Conservation (phyloP, 352 stramenopile genomes). For the Phytophthora pini region DNA sequence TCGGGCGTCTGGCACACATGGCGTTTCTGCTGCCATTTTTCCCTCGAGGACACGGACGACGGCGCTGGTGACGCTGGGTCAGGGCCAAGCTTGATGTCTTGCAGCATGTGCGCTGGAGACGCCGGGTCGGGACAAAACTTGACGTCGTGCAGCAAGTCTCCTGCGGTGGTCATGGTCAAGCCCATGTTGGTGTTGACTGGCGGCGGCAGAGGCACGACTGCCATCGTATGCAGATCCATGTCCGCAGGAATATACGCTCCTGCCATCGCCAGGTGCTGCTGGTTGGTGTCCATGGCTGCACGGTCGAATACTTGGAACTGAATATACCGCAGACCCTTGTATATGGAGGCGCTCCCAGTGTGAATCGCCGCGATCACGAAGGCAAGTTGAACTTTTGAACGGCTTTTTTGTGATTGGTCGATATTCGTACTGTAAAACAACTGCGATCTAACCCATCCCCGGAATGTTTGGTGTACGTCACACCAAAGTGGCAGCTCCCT, state of each 20-base stretch:
- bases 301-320: constrained; percentile 22
- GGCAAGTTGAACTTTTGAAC: constrained; percentile 42
- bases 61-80: constrained; percentile 39
- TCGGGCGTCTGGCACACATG: constrained; percentile 70
- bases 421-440: constrained; percentile 13
- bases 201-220: constrained; percentile 20
- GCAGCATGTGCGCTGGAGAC: constrained; percentile 35
- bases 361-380: constrained; percentile 43
- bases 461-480: constrained; percentile 11
- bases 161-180: constrained; percentile 26
- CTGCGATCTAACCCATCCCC: constrained; percentile 22
- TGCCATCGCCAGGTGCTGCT: constrained; percentile 23
- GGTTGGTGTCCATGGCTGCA: constrained; percentile 31
- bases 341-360: constrained; percentile 2
- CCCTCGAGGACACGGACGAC: constrained; percentile 54
- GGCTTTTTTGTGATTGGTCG: constrained; percentile 6
- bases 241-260: constrained; percentile 15
- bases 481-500: constrained; percentile 5
- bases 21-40: constrained; percentile 76
- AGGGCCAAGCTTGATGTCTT: constrained; percentile 10
- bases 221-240: constrained; percentile 31
- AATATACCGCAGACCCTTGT: constrained; percentile 5
- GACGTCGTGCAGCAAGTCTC: constrained; percentile 14
- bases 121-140: constrained; percentile 20
- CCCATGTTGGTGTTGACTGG: constrained; percentile 21